These are phyloP conservation scores for Paraphysoderma sedebokerense DNA, from an alignment of 371 early-diverging fungal genomes.

Conservation along the genomic window DNA sequence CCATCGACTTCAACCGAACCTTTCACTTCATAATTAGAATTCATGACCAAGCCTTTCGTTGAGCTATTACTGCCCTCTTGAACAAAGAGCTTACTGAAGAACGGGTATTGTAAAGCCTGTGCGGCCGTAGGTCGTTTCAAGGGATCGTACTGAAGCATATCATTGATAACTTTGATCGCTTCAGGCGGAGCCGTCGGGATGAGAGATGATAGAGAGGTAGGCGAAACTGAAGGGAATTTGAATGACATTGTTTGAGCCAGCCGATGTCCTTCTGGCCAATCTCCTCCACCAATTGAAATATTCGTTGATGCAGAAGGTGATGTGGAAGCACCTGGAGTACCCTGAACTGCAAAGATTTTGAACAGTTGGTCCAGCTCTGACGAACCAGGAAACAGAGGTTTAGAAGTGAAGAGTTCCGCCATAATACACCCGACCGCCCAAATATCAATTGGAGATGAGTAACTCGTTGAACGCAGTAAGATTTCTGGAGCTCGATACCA, in stretches of 20 bases:
- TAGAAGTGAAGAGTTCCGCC: conserved; percentile 64
- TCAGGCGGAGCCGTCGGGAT: conserved; percentile 41
- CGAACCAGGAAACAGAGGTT: conserved; percentile 85
- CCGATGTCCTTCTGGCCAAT: conserved; percentile 45
- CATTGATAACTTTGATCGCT: conserved; percentile 55
- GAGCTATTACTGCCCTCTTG: too few relatives aligned
- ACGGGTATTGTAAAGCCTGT: conserved; percentile 39
- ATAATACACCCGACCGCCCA: conserved; percentile 95
- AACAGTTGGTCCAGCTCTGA: conserved; percentile 80
- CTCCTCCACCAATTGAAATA: conserved; percentile 27
- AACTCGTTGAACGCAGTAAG: conserved; percentile 58
- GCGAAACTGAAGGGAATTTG: conserved; percentile 32
- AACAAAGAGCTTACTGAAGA: too few relatives aligned
- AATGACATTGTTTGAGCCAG: conserved; percentile 44
- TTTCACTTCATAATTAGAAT: too few relatives aligned
- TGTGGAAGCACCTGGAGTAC: conserved; percentile 20
- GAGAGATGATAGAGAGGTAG: conserved; percentile 3
- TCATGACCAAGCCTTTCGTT: too few relatives aligned
- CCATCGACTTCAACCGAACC: too few relatives aligned
- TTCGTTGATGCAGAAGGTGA: background rate
- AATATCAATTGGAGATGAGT: conserved; percentile 88
- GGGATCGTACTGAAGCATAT: conserved; percentile 79
- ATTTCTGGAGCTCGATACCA: conserved; percentile 99
- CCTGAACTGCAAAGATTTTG: conserved; percentile 43
- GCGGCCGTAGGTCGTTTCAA: conserved; percentile 56